Conservation (phyloP, 2,329 filamentous ascomycete species). For the Diaporthe ampelina region DNA sequence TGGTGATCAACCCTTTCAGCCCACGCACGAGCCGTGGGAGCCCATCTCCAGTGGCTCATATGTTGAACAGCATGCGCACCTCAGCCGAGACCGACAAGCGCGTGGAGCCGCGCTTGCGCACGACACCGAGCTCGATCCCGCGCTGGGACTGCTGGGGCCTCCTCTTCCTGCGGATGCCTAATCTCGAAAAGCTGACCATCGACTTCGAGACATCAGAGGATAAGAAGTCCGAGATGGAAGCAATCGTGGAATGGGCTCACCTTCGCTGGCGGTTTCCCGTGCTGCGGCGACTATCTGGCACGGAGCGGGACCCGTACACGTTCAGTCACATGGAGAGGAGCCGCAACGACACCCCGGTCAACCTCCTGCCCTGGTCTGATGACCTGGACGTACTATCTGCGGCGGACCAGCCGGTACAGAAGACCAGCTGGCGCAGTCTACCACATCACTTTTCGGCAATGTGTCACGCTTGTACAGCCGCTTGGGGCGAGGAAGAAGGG, state of each 20-base stretch:
- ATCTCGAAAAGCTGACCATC: slow-evolving; percentile 33
- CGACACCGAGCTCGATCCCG: background rate
- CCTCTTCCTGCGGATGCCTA: slow-evolving; percentile 31
- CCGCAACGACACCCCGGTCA: background rate
- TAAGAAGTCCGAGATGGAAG: slow-evolving; percentile 33
- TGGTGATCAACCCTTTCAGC: slow-evolving; percentile 27
- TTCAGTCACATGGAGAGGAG: background rate
- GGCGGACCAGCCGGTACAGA: slow-evolving; percentile 5
- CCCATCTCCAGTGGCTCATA: no score
- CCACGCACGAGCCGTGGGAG: no score
- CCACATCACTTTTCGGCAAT: slow-evolving; percentile 6
- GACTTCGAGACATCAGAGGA: slow-evolving; percentile 37
- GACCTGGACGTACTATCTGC: slow-evolving; percentile 4
- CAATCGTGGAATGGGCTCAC: slow-evolving; percentile 33
- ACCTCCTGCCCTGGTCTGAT: slow-evolving; percentile 9
- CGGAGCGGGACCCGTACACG: slow-evolving; percentile 6
- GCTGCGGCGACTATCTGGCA: slow-evolving; percentile 1
- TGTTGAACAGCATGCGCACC: slow-evolving; percentile 4
- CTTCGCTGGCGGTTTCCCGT: slow-evolving; percentile 22
- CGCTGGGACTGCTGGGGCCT: slow-evolving; percentile 24
- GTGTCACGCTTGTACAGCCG: background rate
- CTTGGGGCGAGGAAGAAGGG: background rate
- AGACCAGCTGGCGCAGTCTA: slow-evolving; percentile 20
- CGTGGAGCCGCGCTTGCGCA: background rate
- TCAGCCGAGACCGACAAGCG: background rate